These are phyloP conservation scores for Aspergillus sp. DNA, from an alignment of 2,329 filamentous ascomycete genomes.

Conservation along the genomic window DNA sequence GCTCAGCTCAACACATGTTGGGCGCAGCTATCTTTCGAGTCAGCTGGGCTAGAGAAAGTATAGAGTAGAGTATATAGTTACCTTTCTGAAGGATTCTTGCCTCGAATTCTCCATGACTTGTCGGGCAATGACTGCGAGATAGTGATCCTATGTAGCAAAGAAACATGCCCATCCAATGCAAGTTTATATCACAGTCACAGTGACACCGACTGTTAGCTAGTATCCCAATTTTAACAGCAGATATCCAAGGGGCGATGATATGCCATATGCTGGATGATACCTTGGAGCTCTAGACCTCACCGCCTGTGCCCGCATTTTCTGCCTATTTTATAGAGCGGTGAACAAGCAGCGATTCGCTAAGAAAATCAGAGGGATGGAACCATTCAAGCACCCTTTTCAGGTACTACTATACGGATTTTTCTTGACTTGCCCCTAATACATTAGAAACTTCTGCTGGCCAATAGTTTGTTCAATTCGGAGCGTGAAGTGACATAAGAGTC, in stretches of 20 bases:
- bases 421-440: too few species aligned
- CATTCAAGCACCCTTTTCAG: too few species aligned
- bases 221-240: too few species aligned
- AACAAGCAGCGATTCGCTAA: not conserved
- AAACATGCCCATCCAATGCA: not conserved
- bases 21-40: conserved; percentile 44
- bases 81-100: conserved; percentile 38
- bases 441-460: too few species aligned
- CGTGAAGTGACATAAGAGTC: conserved; percentile 17
- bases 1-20: conserved; percentile 52
- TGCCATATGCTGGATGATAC: not conserved
- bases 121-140: not conserved
- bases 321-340: conserved; percentile 19
- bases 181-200: not conserved
- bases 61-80: conserved; percentile 12
- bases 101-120: conserved; percentile 29
- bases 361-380: too few species aligned
- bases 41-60: conserved; percentile 13
- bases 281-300: conserved; percentile 2
- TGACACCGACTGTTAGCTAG: not conserved
- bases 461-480: conserved; percentile 14
- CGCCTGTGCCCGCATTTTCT: conserved; percentile 19
- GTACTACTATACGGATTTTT: too few species aligned
- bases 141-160: not conserved
- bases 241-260: too few species aligned